These are phyloP conservation scores for Boletellus ananiceps DNA, from an alignment of 768 basidiomycete species.

Conservation along the genomic window DNA sequence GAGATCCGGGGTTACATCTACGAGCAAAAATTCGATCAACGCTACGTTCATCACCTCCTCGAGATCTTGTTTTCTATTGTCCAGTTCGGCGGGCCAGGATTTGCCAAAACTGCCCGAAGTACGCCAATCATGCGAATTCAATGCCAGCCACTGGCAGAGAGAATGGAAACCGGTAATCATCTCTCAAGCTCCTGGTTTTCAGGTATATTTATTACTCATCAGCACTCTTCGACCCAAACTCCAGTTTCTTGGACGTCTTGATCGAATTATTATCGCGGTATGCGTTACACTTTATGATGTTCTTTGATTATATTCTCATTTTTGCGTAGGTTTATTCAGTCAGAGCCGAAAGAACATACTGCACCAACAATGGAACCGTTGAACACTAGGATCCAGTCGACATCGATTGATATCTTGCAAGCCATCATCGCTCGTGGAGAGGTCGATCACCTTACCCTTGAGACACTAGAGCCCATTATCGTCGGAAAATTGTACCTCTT, in stretches of 20 bases:
- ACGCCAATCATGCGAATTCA: conserved; percentile 62
- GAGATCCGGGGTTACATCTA: conserved; percentile 68
- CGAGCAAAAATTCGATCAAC: conserved; percentile 72
- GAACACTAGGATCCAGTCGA: conserved; percentile 67
- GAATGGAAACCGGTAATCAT: conserved; percentile 55
- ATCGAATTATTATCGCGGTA: conserved; percentile 72
- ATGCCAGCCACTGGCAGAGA: conserved; percentile 55
- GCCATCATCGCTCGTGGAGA: conserved; percentile 80
- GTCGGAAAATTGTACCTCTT: conserved; percentile 72
- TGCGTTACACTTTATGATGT: conserved; percentile 38
- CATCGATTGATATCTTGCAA: conserved; percentile 78
- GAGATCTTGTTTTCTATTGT: conserved; percentile 74
- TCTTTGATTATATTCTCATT: conserved; percentile 1
- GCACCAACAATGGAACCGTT: conserved; percentile 51
- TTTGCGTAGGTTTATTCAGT: conserved; percentile 60
- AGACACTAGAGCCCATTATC: conserved; percentile 64
- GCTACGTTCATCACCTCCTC: conserved; percentile 64
- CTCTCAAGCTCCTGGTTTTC: not conserved
- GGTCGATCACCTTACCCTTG: conserved; percentile 52
- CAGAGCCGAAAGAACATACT: conserved; percentile 59
- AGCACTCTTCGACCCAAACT: conserved; percentile 45
- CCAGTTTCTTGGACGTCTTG: conserved; percentile 73
- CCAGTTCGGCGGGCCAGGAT: conserved; percentile 86
- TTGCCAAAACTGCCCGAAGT: conserved; percentile 67
- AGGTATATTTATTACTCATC: conserved; percentile 7